Evolutionary conservation across 2,329 filamentous ascomycete species (phyloP).

Genomic region (Lachnellula cervina): DNA sequence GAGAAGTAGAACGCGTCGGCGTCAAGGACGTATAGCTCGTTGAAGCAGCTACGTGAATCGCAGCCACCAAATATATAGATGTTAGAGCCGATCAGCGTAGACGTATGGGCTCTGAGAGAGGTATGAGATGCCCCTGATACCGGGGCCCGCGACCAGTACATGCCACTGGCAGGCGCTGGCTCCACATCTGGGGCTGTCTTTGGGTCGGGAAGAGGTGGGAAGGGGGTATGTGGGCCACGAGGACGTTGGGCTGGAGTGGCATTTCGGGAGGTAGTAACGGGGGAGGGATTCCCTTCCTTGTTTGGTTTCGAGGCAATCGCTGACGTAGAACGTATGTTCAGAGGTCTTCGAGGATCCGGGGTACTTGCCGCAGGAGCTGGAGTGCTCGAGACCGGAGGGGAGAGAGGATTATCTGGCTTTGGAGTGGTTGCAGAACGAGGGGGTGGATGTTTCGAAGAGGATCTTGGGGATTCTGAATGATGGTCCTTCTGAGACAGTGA

Average conservation of each 20-base stretch:
- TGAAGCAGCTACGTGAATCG: constrained; percentile 62
- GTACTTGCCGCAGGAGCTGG: constrained; percentile 6
- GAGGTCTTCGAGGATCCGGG: constrained; percentile 35
- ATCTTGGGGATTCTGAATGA: constrained; percentile 19
- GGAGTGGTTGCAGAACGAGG: constrained; percentile 11
- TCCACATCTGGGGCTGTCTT: constrained; percentile 54
- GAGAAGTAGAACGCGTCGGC: constrained; percentile 68
- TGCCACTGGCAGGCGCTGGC: constrained; percentile 60
- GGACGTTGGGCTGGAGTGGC: constrained; percentile 20
- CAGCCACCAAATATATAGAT: constrained; percentile 67
- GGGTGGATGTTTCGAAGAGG: constrained; percentile 19
- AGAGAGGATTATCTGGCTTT: constrained; percentile 17
- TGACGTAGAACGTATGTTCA: constrained; percentile 46
- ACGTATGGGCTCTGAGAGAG: constrained; percentile 61
- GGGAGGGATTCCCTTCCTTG: constrained; percentile 16
- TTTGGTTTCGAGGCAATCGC: constrained; percentile 29
- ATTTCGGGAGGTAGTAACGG: constrained; percentile 17
- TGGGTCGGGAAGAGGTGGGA: constrained; percentile 54
- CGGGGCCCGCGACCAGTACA: constrained; percentile 67
- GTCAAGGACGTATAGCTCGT: constrained; percentile 64
- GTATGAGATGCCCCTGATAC: constrained; percentile 59
- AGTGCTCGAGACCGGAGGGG: constrained; percentile 15
- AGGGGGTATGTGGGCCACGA: constrained; percentile 41
- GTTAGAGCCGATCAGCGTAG: constrained; percentile 60
- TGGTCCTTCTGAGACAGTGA: constrained; percentile 28